phyloP scores from a whole-genome alignment of 1,139 yeast genomes.

The Candida sp. region DNA sequence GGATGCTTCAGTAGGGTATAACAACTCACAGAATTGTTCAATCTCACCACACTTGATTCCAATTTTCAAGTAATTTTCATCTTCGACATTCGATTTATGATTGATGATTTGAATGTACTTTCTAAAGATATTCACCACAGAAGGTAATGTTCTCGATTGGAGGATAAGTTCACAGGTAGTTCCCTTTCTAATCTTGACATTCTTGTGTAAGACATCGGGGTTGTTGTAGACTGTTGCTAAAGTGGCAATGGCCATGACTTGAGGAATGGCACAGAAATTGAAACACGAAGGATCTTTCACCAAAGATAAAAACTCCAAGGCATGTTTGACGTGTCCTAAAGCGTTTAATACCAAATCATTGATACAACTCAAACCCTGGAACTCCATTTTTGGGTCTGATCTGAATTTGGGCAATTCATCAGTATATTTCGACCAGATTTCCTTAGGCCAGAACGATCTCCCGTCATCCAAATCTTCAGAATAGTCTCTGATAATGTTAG shows the following conservation, averaged over 20 bases:
- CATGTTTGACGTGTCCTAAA: constrained; percentile 73
- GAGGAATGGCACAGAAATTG: constrained; percentile 96
- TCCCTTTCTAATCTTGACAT: constrained; percentile 93
- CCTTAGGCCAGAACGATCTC: constrained; percentile 95
- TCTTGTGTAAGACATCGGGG: constrained; percentile 61
- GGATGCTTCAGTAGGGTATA: constrained; percentile 48
- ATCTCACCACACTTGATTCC: constrained; percentile 86
- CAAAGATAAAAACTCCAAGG: constrained; percentile 70
- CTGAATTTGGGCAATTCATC: constrained; percentile 59
- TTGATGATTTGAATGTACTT: constrained; percentile 74
- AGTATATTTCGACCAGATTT: constrained; percentile 84
- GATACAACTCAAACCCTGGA: constrained; percentile 66
- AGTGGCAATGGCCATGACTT: constrained; percentile 98
- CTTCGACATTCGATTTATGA: constrained; percentile 71
- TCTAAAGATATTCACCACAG: constrained; percentile 73
- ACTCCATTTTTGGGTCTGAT: constrained; percentile 34
- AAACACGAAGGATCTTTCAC: constrained; percentile 81
- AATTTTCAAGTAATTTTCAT: constrained; percentile 83
- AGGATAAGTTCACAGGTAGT: constrained; percentile 77
- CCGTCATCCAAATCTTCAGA: constrained; percentile 92
- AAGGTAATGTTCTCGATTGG: constrained; percentile 69
- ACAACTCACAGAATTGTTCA: constrained; percentile 77
- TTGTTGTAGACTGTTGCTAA: constrained; percentile 84
- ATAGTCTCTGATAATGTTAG: constrained; percentile 94
- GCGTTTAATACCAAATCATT: constrained; percentile 82